Evolutionary conservation across 2,329 filamentous ascomycete species (phyloP).

Genomic region (Whalleya microplaca): DNA sequence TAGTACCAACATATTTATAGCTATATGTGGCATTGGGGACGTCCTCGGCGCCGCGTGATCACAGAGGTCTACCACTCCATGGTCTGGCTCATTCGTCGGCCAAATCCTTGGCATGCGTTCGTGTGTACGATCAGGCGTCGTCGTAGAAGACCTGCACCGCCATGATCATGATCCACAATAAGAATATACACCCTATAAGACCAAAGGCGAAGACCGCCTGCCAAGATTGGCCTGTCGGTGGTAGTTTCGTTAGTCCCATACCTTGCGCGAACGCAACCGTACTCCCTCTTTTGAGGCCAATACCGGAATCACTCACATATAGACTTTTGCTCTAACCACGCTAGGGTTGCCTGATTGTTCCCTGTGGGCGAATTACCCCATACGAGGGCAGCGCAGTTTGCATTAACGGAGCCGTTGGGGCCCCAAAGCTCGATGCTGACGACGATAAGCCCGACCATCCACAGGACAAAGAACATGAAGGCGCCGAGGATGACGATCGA

Average conservation of each 20-base stretch:
- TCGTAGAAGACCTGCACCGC: constrained; percentile 64
- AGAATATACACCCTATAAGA: constrained; percentile 61
- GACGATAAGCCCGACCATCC: constrained; percentile 67
- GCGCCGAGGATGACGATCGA: constrained; percentile 66
- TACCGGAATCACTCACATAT: constrained; percentile 55
- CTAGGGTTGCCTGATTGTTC: constrained; percentile 57
- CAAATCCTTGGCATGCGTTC: neutral
- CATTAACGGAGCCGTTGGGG: constrained; percentile 59
- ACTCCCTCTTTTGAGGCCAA: neutral
- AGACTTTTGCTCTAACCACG: constrained; percentile 65
- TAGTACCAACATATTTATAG: neutral
- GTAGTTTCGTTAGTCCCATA: constrained; percentile 16
- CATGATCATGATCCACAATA: constrained; percentile 72
- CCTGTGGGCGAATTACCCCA: constrained; percentile 55
- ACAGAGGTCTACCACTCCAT: too few species aligned
- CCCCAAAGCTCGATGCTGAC: constrained; percentile 67
- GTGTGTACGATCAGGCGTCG: constrained; percentile 9
- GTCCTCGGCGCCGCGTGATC: neutral
- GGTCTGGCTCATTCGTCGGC: neutral
- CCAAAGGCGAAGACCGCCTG: constrained; percentile 67
- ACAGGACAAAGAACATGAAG: constrained; percentile 70
- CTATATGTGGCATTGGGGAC: neutral
- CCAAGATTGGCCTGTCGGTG: constrained; percentile 59
- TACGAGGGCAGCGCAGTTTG: constrained; percentile 62
- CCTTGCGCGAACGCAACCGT: neutral